Evolutionary conservation across 129 eudicot species (phyloP), one percentile per base, ranked within the genome.

Genomic region (Escallonia herrerae): DNA sequence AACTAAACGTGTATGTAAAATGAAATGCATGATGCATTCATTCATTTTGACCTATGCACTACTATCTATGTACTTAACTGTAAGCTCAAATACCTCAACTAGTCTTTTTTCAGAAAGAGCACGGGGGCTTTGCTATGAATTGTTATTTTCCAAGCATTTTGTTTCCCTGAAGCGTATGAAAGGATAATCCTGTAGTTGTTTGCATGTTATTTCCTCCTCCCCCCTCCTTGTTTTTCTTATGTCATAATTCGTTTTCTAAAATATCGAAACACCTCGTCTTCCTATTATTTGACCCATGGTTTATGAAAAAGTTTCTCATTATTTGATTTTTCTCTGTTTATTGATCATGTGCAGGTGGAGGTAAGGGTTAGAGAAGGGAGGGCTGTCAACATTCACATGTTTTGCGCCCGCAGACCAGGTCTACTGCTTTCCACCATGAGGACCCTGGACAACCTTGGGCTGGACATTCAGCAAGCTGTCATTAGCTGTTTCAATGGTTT

Each of bases 401-500:
- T 87, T 49, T 87, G 95, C 77, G 81, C 79, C 59, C 83, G 90
- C 66, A 81, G 90, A 66, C 87, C 90, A 7, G 95, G 95, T 51
- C 87, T 87, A 63, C 77, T 87, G 68, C 90, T 83, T 42, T 87
- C 95, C 43, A 71, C 86, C 40, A 64, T 87, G 87, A 79, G 80
- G 83, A 83, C 90, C 74, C 69, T 87, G 37, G 95, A 87, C 62
- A 73, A 58, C 60, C 83, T 87, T 74, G 95, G 90, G 59, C 60
- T 87, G 48, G 95, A 87, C 62, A 84, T 87, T 59, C 90, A 87
- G 64, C 90, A 87, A 81, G 95, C 95, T 52, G 95, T 87, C 72
- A 84, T 83, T 40, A 87, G 95, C 63, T 87, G 95, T 67, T 87
- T 87, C 76, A 87, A 87, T 79, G 95, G 90, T 40, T 87, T 87